These are phyloP conservation scores for Groenewaldozyma sp. DNA, from an alignment of 1,139 yeast genomes.

Conservation along the genomic window DNA sequence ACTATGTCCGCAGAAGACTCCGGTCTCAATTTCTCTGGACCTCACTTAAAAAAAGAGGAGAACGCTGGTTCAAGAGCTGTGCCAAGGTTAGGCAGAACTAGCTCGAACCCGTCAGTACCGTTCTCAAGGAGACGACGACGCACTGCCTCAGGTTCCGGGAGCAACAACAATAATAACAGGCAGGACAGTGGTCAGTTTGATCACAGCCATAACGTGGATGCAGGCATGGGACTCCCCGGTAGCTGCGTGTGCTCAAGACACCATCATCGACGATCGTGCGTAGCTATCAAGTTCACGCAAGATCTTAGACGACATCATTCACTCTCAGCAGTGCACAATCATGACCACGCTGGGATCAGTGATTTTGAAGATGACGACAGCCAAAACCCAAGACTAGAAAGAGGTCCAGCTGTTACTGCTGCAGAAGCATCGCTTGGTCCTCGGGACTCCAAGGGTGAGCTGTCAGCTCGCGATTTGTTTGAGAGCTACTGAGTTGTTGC, in stretches of 20 bases:
- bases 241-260: conserved; percentile 14
- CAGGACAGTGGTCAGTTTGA: not conserved
- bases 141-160: not conserved
- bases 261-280: conserved; percentile 21
- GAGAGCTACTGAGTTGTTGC: no score
- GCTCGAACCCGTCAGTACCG: not conserved
- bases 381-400: no score
- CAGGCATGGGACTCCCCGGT: not conserved
- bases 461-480: no score
- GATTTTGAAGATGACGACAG: not conserved
- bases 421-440: no score
- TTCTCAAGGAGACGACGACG: not conserved
- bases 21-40: no score
- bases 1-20: no score
- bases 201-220: not conserved
- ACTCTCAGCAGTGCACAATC: not conserved
- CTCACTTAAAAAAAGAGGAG: no score
- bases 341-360: not conserved
- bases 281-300: conserved; percentile 23
- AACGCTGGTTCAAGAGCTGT: not conserved
- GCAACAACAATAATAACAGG: not conserved
- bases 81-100: not conserved
- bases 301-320: no score
- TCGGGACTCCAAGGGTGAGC: no score
- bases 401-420: no score